Evolutionary conservation across 768 basidiomycete species (phyloP), one percentile per base, ranked within the genome.

Genomic region (Podaxis sp.): DNA sequence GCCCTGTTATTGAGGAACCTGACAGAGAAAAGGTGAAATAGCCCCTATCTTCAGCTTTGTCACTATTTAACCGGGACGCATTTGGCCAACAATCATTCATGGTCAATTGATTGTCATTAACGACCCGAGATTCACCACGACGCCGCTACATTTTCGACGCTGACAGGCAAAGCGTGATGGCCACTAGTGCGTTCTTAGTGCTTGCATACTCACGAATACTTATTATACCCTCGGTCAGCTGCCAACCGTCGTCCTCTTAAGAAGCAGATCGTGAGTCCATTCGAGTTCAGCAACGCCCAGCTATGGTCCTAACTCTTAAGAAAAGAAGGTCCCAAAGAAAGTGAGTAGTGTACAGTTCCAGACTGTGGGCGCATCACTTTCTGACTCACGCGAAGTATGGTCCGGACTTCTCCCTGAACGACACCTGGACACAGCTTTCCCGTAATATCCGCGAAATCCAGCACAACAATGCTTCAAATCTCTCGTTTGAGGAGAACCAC

Each of bases 391-490:
- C n/a, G 38, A 63, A 93, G 91, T 88, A 86, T 73, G 89, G 87
- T 9, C 82, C 85, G 21, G 86, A 86, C 60, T 81, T 90, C 50
- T 86, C 90, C n/a, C 80, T 87, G 27, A 88, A 93, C 46, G 87
- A 91, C 65, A 95, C 89, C 46, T 97, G 95, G 93, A 70, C 79
- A 5, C 85, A 85, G 64, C 79, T 99, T 11, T 80, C 91, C 10
- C 78, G 80, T 63, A 97, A 98, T 64, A 95, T 99, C 66, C 82
- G 86, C 61, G 93, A 96, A 79, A 98, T 99, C 55, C 93, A 96
- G 71, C 89, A 92, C 66, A 93, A 96, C 73, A 93, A 96, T 72
- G 93, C 94, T 3, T 84, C 86, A 52, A 88, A 87, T 67, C 83
- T 99, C 25, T 77, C 76, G 3, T 77, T 76, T 57, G 76, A 98